Evolutionary conservation across 2,329 filamentous ascomycete genomes (phyloP).

Genomic region (Fusarium miscanthi): DNA sequence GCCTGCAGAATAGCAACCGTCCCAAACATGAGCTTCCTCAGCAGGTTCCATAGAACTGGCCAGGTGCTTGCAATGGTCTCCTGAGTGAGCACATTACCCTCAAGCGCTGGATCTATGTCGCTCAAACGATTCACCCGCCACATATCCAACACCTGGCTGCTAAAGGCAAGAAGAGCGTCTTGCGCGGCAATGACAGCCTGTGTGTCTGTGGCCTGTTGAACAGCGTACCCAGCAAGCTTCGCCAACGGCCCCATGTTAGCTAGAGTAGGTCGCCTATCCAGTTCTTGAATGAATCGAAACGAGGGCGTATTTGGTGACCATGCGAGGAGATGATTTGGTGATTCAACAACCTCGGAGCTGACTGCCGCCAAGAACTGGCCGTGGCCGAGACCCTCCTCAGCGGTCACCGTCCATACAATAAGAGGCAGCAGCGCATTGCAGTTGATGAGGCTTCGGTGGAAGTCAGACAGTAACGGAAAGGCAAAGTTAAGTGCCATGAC

Average conservation of each 20-base stretch:
- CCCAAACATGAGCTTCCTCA: slow-evolving; percentile 81
- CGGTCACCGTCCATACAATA: slow-evolving; percentile 74
- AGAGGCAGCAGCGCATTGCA: slow-evolving; percentile 78
- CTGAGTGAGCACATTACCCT: slow-evolving; percentile 69
- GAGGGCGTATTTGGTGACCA: slow-evolving; percentile 74
- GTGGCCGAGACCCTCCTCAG: slow-evolving; percentile 78
- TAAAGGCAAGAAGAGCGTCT: slow-evolving; percentile 75
- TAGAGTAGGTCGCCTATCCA: slow-evolving; percentile 71
- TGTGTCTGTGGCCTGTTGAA: slow-evolving; percentile 64
- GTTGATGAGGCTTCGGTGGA: slow-evolving; percentile 68
- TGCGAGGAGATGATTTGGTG: slow-evolving; percentile 58
- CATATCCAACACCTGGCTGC: slow-evolving; percentile 71
- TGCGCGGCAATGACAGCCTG: slow-evolving; percentile 60
- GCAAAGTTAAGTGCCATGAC: slow-evolving; percentile 80
- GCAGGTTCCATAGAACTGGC: slow-evolving; percentile 77
- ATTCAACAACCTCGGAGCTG: slow-evolving; percentile 71
- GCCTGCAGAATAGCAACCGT: slow-evolving; percentile 80
- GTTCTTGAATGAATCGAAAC: slow-evolving; percentile 66
- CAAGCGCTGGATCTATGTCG: slow-evolving; percentile 75
- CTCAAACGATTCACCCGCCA: slow-evolving; percentile 83
- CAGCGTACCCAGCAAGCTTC: slow-evolving; percentile 71
- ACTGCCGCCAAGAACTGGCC: slow-evolving; percentile 80
- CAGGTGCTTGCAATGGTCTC: slow-evolving; percentile 75
- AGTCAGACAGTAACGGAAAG: slow-evolving; percentile 76
- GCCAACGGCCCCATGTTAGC: slow-evolving; percentile 75